Base-by-base conservation (phyloP, 225 moss, liverwort and hornwort genomes). In the Sphagnum tenellum region DNA sequence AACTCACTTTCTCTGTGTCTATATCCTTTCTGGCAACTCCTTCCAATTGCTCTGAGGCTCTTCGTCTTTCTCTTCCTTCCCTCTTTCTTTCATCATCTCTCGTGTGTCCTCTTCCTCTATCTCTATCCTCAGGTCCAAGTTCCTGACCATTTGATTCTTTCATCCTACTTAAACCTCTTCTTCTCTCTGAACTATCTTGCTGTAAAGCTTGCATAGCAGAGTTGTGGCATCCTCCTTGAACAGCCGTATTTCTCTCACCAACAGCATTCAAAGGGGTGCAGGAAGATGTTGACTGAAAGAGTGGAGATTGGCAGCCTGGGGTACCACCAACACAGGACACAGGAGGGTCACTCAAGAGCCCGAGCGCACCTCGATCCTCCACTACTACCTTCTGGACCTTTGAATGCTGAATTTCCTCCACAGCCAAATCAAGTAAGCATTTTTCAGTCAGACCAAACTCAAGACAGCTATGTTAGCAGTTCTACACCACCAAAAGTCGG, bases 401-500 rank as follows among this genome's bases (percentile, higher is more conserved):
- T 29, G 76, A 51, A 50, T 57, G 74, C 69, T 77, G 81, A 29
- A 29, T 29, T 29, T 29, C 71, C 69, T 68, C 77, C 74, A 74
- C 63, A 59, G 69, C 58, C 49, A 60, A 8, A 67, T 62, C 51
- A 12, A 56, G 54, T 63, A 51, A 45, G 58, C 5, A 13, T 3
- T 13, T 58, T 29, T 29, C 29, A 29, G 29, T 29, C 29, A 29
- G 29, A 29, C 29, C 29, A 29, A 29, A 29, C 29, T 29, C 29
- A 29, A 29, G 29, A 29, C 29, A 29, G 29, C 29, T 29, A 29
- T 29, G 29, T 29, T 29, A 29, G 29, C 29, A 29, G 29, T 29
- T 29, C 29, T 29, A 29, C 0, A 29, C 29, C 29, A 29, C 29
- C 29, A 29, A 29, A 29, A 29, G 29, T 29, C 29, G 29, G 29